Evolutionary conservation across 441 rosid genomes (phyloP), one percentile per base, ranked within the genome.

Genomic region (Jatropha multifida): DNA sequence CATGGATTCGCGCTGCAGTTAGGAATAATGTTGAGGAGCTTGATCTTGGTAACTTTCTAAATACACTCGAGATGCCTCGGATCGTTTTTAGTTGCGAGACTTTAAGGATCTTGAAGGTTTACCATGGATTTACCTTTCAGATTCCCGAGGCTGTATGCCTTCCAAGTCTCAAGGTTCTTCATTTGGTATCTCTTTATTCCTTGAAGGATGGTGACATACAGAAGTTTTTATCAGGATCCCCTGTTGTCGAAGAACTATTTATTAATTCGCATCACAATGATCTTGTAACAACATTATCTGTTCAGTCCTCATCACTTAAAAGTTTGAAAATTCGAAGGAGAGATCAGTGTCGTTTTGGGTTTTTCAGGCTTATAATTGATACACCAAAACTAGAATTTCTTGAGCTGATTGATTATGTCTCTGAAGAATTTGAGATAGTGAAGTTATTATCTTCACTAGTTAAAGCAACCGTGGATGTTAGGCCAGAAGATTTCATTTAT

Each of bases 331-430:
- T 73, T 17, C 23, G 23, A 2, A 32, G 32, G 32, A 32, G 12
- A 51, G 13, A 62, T 27, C 41, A 32, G 10, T 7, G 17, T 27
- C 17, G 15, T 61, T 38, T 0, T 2, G 65, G 5, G 0, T 27
- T 6, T 61, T 41, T 10, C 0, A 32, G 14, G n/a, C n/a, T 73
- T 27, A n/a, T 38, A 10, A 17, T 73, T 13, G 60, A 62, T n/a
- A n/a, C 69, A 5, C 61, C 61, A 20, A 62, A 63, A 37, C 68
- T 73, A 10, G 60, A 73, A 40, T n/a, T 48, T 73, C 60, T 73
- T n/a, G 32, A 62, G 46, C 58, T 72, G 18, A 2, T 11, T 5
- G 68, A 41, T 72, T 7, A 5, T 40, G 14, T 20, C 7, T 69
- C 61, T 4, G 49, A 18, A 15, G 27, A 37, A 3, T 5, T 11